A percentile compares a stretch with the other conserved stretches of the same genome.
Conservation (phyloP, 257 asterid genomes). For the Striga asiatica region DNA sequence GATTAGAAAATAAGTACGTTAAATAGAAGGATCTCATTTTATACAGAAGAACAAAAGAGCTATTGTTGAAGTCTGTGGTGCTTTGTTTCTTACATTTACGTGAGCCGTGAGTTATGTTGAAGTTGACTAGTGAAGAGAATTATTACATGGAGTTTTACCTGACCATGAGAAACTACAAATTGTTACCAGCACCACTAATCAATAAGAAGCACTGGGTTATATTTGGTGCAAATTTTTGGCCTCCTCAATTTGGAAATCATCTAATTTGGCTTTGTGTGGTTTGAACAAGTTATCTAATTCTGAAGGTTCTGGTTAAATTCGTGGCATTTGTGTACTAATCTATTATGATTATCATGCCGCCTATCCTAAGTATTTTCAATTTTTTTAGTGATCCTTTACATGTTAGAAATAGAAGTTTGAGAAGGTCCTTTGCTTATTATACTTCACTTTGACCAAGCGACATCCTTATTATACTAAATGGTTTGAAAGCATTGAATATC, state of each 20-base stretch:
- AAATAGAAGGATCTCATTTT: background rate
- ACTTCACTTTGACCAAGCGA: background rate
- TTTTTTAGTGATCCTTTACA: background rate
- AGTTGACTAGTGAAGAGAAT: background rate
- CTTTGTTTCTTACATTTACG: background rate
- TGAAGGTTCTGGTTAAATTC: background rate
- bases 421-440: conserved; percentile 1
- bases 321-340: background rate
- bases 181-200: background rate
- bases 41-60: background rate
- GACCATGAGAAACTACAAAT: background rate
- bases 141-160: background rate
- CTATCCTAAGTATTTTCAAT: background rate
- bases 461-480: background rate
- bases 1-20: background rate
- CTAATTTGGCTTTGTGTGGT: background rate
- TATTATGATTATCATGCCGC: background rate
- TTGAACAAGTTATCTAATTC: background rate
- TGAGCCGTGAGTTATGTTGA: background rate
- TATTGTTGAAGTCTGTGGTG: background rate
- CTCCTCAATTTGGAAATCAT: background rate
- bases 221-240: background rate
- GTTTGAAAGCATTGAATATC: background rate
- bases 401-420: background rate
- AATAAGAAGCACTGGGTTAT: background rate